Evolutionary conservation across 768 basidiomycete species (phyloP).

Genomic region (Mycena alexandri): DNA sequence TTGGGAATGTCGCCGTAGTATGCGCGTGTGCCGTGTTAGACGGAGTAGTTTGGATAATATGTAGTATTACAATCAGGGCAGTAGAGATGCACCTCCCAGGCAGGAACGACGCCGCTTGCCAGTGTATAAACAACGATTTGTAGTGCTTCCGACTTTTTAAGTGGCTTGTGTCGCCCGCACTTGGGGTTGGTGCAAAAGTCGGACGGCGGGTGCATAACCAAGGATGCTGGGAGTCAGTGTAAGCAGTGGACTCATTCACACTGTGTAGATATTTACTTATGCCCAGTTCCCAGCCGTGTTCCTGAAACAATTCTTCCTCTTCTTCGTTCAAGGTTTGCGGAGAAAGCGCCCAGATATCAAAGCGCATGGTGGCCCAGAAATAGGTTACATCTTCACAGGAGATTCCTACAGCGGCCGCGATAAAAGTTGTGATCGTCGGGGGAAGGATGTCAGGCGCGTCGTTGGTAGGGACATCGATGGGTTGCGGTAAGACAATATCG

Average conservation of each 20-base stretch:
- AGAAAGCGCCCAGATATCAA: not conserved
- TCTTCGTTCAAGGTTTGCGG: not conserved
- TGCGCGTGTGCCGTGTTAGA: conserved; percentile 26
- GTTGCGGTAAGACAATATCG: conserved; percentile 13
- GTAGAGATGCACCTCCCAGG: conserved; percentile 40
- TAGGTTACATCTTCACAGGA: not conserved
- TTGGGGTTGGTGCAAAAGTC: too few relatives aligned
- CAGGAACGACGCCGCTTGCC: conserved; percentile 39
- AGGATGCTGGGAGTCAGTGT: too few relatives aligned
- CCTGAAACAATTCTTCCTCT: conserved; percentile 2
- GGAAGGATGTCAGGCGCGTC: conserved; percentile 3
- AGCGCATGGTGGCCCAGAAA: conserved; percentile 2
- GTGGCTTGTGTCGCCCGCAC: too few relatives aligned
- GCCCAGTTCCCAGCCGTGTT: conserved; percentile 16
- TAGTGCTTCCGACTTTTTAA: conserved; percentile 40
- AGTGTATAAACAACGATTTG: conserved; percentile 36
- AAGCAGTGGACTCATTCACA: not conserved
- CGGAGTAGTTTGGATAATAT: conserved; percentile 42
- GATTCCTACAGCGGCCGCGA: not conserved
- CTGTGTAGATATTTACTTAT: not conserved
- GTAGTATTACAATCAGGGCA: conserved; percentile 37
- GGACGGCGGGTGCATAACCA: too few relatives aligned
- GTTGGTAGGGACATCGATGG: not conserved
- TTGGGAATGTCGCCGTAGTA: conserved; percentile 41
- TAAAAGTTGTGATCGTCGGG: not conserved